phyloP scores from a whole-genome alignment of 371 early-diverging fungal genomes.

The Circinella minor region DNA sequence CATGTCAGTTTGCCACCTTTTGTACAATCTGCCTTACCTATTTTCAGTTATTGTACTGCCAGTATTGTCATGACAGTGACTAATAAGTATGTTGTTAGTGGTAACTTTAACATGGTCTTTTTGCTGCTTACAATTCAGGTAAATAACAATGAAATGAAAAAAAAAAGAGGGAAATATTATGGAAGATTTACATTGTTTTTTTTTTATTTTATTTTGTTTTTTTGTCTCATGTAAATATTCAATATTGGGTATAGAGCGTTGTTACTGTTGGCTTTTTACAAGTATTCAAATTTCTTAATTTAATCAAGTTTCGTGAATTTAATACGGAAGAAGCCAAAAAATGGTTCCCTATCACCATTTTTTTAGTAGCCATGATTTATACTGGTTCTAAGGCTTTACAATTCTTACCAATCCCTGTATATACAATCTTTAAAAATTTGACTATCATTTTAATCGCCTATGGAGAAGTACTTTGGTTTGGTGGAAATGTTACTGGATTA shows the following conservation, averaged over 20 bases:
- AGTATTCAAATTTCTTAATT: constrained; percentile 64
- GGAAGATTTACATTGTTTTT: no score
- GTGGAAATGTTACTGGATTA: constrained; percentile 74
- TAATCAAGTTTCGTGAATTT: constrained; percentile 70
- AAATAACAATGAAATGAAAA: not conserved
- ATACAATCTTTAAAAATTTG: constrained; percentile 98
- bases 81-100: constrained; percentile 89
- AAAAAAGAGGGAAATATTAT: no score
- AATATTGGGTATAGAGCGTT: constrained; percentile 25
- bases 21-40: constrained; percentile 44
- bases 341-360: constrained; percentile 90
- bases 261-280: constrained; percentile 45
- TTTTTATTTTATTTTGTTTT: not conserved
- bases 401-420: constrained; percentile 92
- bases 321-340: constrained; percentile 66
- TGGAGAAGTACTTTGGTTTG: constrained; percentile 88
- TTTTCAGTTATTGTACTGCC: constrained; percentile 80
- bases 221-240: not conserved
- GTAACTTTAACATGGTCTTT: constrained; percentile 88
- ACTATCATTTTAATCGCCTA: constrained; percentile 97
- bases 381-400: constrained; percentile 96
- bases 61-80: constrained; percentile 91
- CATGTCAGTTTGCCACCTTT: constrained; percentile 19
- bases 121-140: constrained; percentile 88
- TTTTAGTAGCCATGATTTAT: constrained; percentile 96